These are phyloP conservation scores for Globisporangium nodosum DNA, from an alignment of 352 stramenopile species.

Conservation along the genomic window DNA sequence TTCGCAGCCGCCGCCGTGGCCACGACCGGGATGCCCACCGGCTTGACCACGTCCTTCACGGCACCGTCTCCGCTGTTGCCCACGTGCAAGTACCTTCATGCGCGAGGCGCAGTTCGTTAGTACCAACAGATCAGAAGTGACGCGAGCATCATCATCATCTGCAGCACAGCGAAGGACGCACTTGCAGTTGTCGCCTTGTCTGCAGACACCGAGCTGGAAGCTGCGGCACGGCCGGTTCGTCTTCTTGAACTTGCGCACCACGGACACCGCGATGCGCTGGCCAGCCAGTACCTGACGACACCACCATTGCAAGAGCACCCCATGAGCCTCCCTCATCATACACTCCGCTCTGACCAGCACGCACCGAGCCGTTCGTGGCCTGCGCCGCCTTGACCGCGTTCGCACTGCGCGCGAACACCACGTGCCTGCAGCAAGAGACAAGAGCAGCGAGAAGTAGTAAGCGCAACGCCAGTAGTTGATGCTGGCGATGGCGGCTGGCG, in stretches of 20 bases:
- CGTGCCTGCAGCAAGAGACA: conserved; percentile 20
- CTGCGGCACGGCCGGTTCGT: conserved; percentile 34
- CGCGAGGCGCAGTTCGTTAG: background rate
- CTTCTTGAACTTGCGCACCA: conserved; percentile 39
- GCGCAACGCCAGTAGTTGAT: too few species aligned
- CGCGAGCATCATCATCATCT: too few species aligned
- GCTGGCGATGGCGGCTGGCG: background rate
- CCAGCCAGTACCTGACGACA: conserved; percentile 31
- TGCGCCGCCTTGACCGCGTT: conserved; percentile 31
- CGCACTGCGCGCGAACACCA: conserved; percentile 25
- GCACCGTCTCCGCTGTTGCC: background rate
- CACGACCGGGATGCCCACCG: background rate
- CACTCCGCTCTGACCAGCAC: too few species aligned
- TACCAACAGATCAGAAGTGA: background rate
- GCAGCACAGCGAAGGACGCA: conserved; percentile 17
- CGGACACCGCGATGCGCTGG: conserved; percentile 34
- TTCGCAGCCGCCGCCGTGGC: background rate
- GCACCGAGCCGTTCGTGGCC: conserved; percentile 42
- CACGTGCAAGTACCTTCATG: conserved; percentile 2
- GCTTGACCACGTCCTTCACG: background rate
- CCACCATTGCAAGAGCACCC: too few species aligned
- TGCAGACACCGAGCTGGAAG: conserved; percentile 57
- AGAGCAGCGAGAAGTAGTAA: background rate
- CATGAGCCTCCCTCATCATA: background rate
- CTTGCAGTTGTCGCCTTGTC: conserved; percentile 68